A percentile compares a stretch with the other conserved stretches of the same genome.
These are phyloP conservation scores for Besnoitia besnoiti DNA, from an alignment of 169 alveolate genomes.

Conservation along the genomic window DNA sequence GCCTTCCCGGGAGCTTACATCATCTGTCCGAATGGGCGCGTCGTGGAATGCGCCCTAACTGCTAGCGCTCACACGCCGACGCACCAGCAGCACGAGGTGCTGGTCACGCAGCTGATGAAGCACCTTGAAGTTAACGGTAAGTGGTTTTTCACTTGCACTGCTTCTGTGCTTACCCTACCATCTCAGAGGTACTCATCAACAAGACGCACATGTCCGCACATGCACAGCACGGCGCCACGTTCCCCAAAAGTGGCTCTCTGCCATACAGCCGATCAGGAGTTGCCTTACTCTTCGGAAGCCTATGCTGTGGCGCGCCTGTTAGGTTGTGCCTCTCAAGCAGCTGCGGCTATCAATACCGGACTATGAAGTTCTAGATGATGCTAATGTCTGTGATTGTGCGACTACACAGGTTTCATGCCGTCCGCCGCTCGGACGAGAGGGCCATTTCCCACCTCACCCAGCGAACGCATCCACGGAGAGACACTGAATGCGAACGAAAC, in stretches of 20 bases:
- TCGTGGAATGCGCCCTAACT: conserved; percentile 16
- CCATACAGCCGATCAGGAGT: too few relatives aligned
- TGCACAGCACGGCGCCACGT: too few relatives aligned
- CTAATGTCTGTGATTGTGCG: not conserved
- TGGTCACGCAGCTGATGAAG: not conserved
- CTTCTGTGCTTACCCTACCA: too few relatives aligned
- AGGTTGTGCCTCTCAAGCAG: too few relatives aligned
- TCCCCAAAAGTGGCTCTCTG: too few relatives aligned
- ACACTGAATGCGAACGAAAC: not conserved
- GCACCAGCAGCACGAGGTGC: conserved; percentile 4
- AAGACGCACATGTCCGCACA: too few relatives aligned
- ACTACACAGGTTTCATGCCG: not conserved
- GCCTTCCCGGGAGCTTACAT: conserved; percentile 33
- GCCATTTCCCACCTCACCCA: not conserved
- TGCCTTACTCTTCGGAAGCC: too few relatives aligned
- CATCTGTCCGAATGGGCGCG: conserved; percentile 18
- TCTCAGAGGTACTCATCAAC: too few relatives aligned
- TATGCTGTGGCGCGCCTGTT: too few relatives aligned
- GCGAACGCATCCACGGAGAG: not conserved
- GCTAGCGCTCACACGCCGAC: not conserved
- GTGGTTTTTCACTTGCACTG: not conserved
- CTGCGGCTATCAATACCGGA: too few relatives aligned
- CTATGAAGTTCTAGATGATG: too few relatives aligned
- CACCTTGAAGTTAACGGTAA: not conserved
- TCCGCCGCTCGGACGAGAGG: too few relatives aligned